Base-by-base conservation (phyloP, 2,329 filamentous ascomycete genomes). In the Trichoderma gracile region DNA sequence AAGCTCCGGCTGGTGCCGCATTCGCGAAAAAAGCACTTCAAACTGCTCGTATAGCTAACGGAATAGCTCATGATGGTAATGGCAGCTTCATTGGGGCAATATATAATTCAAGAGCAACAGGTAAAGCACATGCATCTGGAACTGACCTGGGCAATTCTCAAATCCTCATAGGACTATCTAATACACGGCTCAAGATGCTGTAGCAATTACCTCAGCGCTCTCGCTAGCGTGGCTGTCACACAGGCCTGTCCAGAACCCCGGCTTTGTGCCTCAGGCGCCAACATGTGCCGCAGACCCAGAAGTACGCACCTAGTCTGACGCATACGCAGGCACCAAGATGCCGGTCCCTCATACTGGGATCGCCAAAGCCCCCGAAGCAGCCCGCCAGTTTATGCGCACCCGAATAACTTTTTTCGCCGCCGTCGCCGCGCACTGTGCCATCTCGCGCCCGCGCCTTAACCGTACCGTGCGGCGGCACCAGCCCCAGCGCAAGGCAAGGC, bases 221-320 rank as follows among this genome's bases (percentile, higher is more conserved):
- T n/a, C 15, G 19, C 40, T 59, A 49, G 56, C 56, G 56, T 50
- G 56, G 33, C 45, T 46, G 43, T 46, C 50, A 52, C 58, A 27
- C 27, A 64, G 46, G 42, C 43, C 27, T 17, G 21, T n/a, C 21
- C 23, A 10, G 9, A 8, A 30, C 30, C 25, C 50, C 23, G 42
- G 33, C n/a, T 59, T 42, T 17, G 5, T 72, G 75, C 75, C 75
- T 76, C 59, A 76, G 75, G 74, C 74, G 72, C 46, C 10, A n/a
- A 54, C 23, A 50, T 19, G 10, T 21, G 42, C 25, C 6, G 63
- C 68, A 69, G 70, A 59, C 69, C 52, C 46, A 69, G 60, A 73
- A 65, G 47, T 74, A 73, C 72, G 71, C 68, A 52, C 14, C 63
- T 70, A 67, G 70, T 60, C 69, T 71, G 67, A 72, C 52, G 64